phyloP scores from a whole-genome alignment of 1,139 yeast species.

The Suhomyces choctaworum region DNA sequence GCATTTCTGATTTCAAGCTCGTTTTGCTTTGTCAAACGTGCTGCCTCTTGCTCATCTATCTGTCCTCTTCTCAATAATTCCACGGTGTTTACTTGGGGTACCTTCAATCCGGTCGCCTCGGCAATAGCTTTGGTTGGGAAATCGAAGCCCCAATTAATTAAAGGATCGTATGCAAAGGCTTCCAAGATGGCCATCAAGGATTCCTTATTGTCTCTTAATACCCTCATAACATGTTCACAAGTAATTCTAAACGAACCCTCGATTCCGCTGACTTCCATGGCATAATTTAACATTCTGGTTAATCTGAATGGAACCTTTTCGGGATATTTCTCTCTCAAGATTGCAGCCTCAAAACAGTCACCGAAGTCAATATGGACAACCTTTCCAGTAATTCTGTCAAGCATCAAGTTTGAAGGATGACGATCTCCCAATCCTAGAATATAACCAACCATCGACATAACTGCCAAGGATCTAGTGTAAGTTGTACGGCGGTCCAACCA shows the following conservation, averaged over 20 bases:
- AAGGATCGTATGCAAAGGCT: slow-evolving; percentile 98
- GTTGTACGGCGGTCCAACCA: slow-evolving; percentile 98
- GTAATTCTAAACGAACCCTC: slow-evolving; percentile 97
- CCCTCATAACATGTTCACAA: slow-evolving; percentile 96
- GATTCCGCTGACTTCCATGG: slow-evolving; percentile 98
- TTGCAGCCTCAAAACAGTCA: slow-evolving; percentile 98
- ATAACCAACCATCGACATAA: slow-evolving; percentile 96
- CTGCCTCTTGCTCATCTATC: slow-evolving; percentile 75
- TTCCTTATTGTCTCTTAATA: slow-evolving; percentile 88
- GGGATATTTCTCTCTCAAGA: slow-evolving; percentile 92
- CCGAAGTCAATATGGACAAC: slow-evolving; percentile 98
- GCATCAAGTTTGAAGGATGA: slow-evolving; percentile 95
- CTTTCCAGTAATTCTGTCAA: slow-evolving; percentile 91
- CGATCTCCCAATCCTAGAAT: slow-evolving; percentile 94
- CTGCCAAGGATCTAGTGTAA: slow-evolving; percentile 92
- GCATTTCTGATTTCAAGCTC: slow-evolving; percentile 84
- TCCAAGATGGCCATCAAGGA: slow-evolving; percentile 97
- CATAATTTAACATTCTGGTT: slow-evolving; percentile 95
- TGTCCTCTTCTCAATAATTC: slow-evolving; percentile 73
- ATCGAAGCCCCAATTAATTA: slow-evolving; percentile 98
- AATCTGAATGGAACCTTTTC: slow-evolving; percentile 97
- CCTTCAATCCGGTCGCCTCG: slow-evolving; percentile 68
- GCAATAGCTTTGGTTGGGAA: slow-evolving; percentile 79
- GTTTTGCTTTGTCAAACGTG: slow-evolving; percentile 67
- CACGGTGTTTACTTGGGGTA: slow-evolving; percentile 64